Evolutionary conservation across 139 green algal species (phyloP), one percentile per base, ranked within the genome.

Genomic region (Chlorella vulgaris): DNA sequence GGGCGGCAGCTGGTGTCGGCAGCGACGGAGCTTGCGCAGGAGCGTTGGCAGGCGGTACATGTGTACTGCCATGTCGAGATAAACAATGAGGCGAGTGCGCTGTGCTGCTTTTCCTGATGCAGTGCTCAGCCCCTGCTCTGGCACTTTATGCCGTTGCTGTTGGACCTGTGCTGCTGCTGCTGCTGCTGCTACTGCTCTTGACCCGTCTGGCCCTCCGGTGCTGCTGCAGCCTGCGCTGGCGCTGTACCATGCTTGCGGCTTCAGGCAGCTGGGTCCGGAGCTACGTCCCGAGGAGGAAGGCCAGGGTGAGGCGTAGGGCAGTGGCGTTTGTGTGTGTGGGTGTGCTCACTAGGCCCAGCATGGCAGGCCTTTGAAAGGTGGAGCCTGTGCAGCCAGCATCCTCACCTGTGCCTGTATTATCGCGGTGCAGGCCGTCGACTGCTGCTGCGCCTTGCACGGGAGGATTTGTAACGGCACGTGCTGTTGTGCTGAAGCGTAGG

Each of bases 31-130:
- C 29, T 62, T 47, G 71, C 71, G 33, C 21, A 19, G 33, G n/a
- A 53, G 33, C 36, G 35, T 19, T 78, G 71, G 71, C 28, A 31
- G 18, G 71, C 28, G 71, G 50, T 5, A 13, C 24, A 50, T 19
- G 15, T 78, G 33, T 78, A 78, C 51, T 78, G 71, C 50, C 71
- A 78, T 31, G 71, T 78, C 7, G 71, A 78, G 71, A 26, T 39
- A 3, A 50, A 66, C 51, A 78, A 78, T 6, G 33, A 78, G 71
- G 71, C 66, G 50, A 7, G 71, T 39, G 63, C 8, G 29, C 28
- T 8, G 63, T 29, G 4, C 28, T 29, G 28, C 39, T 69, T n/a
- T n/a, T n/a, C n/a, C n/a, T n/a, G n/a, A n/a, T n/a, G n/a, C n/a
- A n/a, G n/a, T n/a, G n/a, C n/a, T n/a, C n/a, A n/a, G n/a, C n/a